phyloP scores from a whole-genome alignment of 2,329 filamentous ascomycete genomes.

The Leptographium galeiforme region DNA sequence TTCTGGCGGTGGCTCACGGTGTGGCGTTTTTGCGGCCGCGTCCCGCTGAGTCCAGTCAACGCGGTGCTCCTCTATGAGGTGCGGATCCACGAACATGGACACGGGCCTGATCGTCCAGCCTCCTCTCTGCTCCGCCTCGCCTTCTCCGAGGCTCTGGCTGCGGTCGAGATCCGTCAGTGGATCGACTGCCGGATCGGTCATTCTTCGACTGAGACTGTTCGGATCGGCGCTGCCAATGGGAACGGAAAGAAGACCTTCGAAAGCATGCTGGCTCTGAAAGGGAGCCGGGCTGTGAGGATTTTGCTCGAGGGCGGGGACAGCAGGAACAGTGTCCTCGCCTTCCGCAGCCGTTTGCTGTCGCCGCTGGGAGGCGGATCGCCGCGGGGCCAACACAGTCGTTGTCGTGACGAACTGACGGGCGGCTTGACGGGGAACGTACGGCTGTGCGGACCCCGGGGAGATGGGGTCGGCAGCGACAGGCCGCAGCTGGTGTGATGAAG shows the following conservation, averaged over 20 bases:
- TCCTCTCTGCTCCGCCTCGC: background rate
- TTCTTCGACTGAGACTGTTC: background rate
- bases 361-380: background rate
- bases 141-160: background rate
- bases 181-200: too few species aligned
- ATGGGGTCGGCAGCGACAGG: background rate
- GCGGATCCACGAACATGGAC: background rate
- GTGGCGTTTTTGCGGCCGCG: slow-evolving; percentile 12
- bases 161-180: too few species aligned
- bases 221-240: background rate
- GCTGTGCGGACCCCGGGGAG: background rate
- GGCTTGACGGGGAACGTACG: background rate
- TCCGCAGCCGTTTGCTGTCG: too few species aligned
- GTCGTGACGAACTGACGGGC: background rate
- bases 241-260: background rate
- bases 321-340: too few species aligned
- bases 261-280: background rate
- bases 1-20: background rate
- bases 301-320: background rate
- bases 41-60: slow-evolving; percentile 49
- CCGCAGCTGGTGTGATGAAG: background rate
- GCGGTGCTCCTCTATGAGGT: slow-evolving; percentile 22
- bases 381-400: background rate
- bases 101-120: background rate
- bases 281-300: background rate